These are phyloP conservation scores for Phytophthora ohioensis DNA, from an alignment of 352 stramenopile species.

Conservation along the genomic window DNA sequence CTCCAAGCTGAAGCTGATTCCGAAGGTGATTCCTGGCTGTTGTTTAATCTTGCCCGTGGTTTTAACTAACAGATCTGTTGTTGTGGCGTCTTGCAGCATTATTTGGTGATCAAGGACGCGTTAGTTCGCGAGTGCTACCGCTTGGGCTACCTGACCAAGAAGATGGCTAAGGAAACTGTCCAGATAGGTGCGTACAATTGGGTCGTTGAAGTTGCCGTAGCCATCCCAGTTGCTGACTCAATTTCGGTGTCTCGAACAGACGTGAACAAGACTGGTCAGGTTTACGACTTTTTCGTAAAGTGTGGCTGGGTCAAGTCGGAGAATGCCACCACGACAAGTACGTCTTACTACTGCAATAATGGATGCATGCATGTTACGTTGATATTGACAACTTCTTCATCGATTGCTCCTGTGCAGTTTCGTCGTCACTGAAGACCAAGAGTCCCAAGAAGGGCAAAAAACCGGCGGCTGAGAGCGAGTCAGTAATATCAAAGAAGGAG, in stretches of 20 bases:
- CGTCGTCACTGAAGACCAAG: slow-evolving; percentile 40
- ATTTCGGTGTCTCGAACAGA: slow-evolving; percentile 50
- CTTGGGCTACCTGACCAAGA: slow-evolving; percentile 78
- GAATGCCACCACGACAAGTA: slow-evolving; percentile 59
- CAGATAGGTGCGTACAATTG: slow-evolving; percentile 84
- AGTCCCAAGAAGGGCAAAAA: slow-evolving; percentile 36
- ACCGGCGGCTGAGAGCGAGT: not conserved
- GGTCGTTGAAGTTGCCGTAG: slow-evolving; percentile 11
- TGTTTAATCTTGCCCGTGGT: not conserved
- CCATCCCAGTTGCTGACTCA: slow-evolving; percentile 27
- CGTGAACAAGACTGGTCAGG: slow-evolving; percentile 84
- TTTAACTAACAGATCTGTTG: slow-evolving; percentile 20
- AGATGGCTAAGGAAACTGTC: slow-evolving; percentile 87
- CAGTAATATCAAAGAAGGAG: slow-evolving; percentile 30
- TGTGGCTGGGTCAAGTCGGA: slow-evolving; percentile 88
- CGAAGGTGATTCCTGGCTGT: slow-evolving; percentile 60
- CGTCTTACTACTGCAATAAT: slow-evolving; percentile 21
- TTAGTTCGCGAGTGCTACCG: slow-evolving; percentile 91
- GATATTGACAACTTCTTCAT: slow-evolving; percentile 8
- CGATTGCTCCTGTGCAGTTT: slow-evolving; percentile 26
- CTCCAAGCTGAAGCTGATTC: slow-evolving; percentile 90
- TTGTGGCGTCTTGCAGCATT: slow-evolving; percentile 67
- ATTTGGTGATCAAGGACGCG: slow-evolving; percentile 96
- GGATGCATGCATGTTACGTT: not conserved
- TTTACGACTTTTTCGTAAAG: slow-evolving; percentile 93